Base-by-base conservation (phyloP, 352 stramenopile species). In the Phytophthora idaei region DNA sequence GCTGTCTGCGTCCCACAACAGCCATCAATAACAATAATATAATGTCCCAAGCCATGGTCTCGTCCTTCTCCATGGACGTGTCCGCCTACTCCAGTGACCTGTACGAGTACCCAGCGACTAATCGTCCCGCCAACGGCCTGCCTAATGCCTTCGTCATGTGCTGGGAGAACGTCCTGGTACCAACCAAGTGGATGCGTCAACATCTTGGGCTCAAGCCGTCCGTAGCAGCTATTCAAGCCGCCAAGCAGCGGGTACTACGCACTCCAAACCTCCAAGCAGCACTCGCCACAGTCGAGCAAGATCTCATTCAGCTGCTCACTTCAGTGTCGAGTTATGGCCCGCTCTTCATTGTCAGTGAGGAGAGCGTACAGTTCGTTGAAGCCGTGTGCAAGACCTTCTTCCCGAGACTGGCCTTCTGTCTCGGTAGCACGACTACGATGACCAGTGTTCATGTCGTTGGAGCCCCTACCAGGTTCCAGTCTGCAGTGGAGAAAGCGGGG, bases 81-180 rank as follows among this genome's bases (percentile, higher is more conserved):
- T 83, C 78, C 7, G 50, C 60, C 50, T 87, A 85, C 60, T 87
- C 78, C 27, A 85, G 62, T 46, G 78, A 87, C 45, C 60, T 87
- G 14, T 85, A 85, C 57, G 77, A 85, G 58, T 85, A 87, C 47
- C 76, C 76, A 6, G 71, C 66, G 4, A 71, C 65, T 5, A 72
- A 73, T 17, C 67, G 64, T 41, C 25, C 69, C 10, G 47, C 5
- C 5, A 49, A 49, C 6, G 45, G 66, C 15, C 64, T 89, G 7
- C 70, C 67, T 32, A 90, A 90, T 49, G 82, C 82, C 10, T 85
- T 83, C 49, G 78, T 90, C 39, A 27, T 90, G 52, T 87, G 78
- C 69, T 90, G 81, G 79, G 82, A 90, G 61, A 87, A 90, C 61
- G 80, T 89, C 9, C 67, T 90, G 21, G 55, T 85, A 14, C 82